Percentiles rank a stretch among this genome's conserved stretches.
Evolutionary conservation across 371 early-diverging fungal genomes (phyloP).

Genomic region (Amoeboaphelidium occidentale): DNA sequence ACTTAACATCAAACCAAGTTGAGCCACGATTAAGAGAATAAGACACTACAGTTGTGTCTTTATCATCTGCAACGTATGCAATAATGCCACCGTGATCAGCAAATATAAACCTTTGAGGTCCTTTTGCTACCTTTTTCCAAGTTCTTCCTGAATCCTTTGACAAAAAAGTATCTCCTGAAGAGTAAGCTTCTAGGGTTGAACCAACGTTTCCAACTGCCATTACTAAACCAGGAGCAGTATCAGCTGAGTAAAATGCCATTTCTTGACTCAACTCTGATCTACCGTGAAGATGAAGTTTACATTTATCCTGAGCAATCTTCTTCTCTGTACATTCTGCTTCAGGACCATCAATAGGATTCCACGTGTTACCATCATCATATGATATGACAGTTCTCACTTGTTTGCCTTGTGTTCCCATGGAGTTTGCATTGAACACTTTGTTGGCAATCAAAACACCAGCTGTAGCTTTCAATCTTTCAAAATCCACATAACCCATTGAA

Average conservation of each 20-base stretch:
- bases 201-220: slow-evolving; percentile 86
- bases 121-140: slow-evolving; percentile 40
- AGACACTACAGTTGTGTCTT: neutral
- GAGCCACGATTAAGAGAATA: neutral
- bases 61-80: slow-evolving; percentile 29
- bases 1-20: slow-evolving; percentile 2
- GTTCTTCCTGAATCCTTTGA: slow-evolving; percentile 56
- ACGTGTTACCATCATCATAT: slow-evolving; percentile 61
- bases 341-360: slow-evolving; percentile 20
- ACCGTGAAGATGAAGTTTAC: neutral
- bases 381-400: slow-evolving; percentile 51
- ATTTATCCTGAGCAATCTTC: neutral
- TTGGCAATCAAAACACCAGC: slow-evolving; percentile 25
- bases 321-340: too few relatives aligned
- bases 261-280: neutral
- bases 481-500: neutral
- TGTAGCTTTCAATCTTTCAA: neutral
- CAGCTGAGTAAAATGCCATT: neutral
- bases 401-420: slow-evolving; percentile 15
- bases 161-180: slow-evolving; percentile 50
- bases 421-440: slow-evolving; percentile 18
- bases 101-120: slow-evolving; percentile 53
- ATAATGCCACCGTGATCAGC: slow-evolving; percentile 62
- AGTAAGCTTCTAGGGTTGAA: slow-evolving; percentile 24
- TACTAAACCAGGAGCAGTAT: slow-evolving; percentile 50